A percentile compares a stretch with the other conserved stretches of the same genome.
phyloP scores from a whole-genome alignment of 495 filamentous ascomycete species.

The Aspergillus carlsbadensis region DNA sequence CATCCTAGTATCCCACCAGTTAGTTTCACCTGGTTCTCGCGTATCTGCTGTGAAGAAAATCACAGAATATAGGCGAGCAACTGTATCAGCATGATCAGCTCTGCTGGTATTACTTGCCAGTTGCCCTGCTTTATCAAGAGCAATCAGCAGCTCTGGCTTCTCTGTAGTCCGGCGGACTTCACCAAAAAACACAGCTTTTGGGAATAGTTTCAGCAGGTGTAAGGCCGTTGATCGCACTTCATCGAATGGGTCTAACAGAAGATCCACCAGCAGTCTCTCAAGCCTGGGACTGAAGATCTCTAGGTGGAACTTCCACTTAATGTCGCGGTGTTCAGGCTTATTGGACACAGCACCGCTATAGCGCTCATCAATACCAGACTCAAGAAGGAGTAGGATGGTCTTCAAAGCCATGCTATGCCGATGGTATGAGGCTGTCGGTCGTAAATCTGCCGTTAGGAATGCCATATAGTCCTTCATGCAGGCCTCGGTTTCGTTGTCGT shows the following conservation, averaged over 20 bases:
- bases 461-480: slow-evolving; percentile 69
- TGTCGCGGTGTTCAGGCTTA: slow-evolving; percentile 21
- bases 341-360: slow-evolving; percentile 8
- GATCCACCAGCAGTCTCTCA: slow-evolving; percentile 63
- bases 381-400: slow-evolving; percentile 58
- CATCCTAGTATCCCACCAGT: slow-evolving; percentile 39
- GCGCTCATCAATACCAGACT: slow-evolving; percentile 49
- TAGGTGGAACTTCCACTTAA: slow-evolving; percentile 51
- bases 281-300: slow-evolving; percentile 53
- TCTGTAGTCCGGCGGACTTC: slow-evolving; percentile 7
- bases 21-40: slow-evolving; percentile 7
- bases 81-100: slow-evolving; percentile 83
- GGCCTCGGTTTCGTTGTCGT: slow-evolving; percentile 44
- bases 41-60: slow-evolving; percentile 45
- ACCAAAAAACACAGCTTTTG: slow-evolving; percentile 25
- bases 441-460: slow-evolving; percentile 70
- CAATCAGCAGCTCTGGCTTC: slow-evolving; percentile 27
- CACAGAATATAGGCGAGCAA: slow-evolving; percentile 60
- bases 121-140: slow-evolving; percentile 36
- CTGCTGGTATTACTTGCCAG: slow-evolving; percentile 71
- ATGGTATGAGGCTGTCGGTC: slow-evolving; percentile 78
- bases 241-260: slow-evolving; percentile 86
- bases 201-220: slow-evolving; percentile 53
- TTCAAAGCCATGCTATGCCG: slow-evolving; percentile 79
- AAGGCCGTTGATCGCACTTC: slow-evolving; percentile 74